These are phyloP conservation scores for Leccinum barrowsii DNA, from an alignment of 768 basidiomycete genomes.

Conservation along the genomic window DNA sequence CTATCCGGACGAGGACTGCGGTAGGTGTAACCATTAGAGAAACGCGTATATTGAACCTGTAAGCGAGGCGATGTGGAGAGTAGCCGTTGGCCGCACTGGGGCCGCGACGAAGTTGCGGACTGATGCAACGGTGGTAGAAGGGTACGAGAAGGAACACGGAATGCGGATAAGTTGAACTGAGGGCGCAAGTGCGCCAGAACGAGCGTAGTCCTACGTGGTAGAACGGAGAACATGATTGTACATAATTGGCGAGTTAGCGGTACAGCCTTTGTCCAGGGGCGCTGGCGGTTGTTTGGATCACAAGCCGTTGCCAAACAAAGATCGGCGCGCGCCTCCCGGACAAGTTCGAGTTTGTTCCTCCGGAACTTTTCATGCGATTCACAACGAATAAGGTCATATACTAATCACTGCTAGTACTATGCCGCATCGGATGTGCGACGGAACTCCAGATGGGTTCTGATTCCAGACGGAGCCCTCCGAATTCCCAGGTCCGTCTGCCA, in stretches of 20 bases:
- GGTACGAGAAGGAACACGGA: not conserved
- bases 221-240: slow-evolving; percentile 9
- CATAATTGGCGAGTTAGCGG: not conserved
- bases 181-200: slow-evolving; percentile 3
- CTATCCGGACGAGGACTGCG: slow-evolving; percentile 5
- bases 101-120: not conserved
- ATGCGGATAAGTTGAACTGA: not conserved
- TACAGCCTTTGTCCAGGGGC: too few relatives aligned
- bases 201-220: not conserved
- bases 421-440: not conserved
- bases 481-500: slow-evolving; percentile 9
- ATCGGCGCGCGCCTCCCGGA: not conserved
- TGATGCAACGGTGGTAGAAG: not conserved
- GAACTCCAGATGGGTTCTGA: not conserved
- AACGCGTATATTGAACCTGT: slow-evolving; percentile 27
- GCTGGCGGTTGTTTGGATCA: slow-evolving; percentile 6
- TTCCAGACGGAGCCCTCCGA: not conserved
- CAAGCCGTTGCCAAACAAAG: slow-evolving; percentile 15
- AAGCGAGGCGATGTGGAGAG: slow-evolving; percentile 21
- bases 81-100: slow-evolving; percentile 6
- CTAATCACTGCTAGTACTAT: not conserved
- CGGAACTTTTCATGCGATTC: not conserved
- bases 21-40: slow-evolving; percentile 15
- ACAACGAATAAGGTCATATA: not conserved
- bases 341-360: not conserved